Conservation (phyloP, 495 filamentous ascomycete genomes). For the Poronia punctata region DNA sequence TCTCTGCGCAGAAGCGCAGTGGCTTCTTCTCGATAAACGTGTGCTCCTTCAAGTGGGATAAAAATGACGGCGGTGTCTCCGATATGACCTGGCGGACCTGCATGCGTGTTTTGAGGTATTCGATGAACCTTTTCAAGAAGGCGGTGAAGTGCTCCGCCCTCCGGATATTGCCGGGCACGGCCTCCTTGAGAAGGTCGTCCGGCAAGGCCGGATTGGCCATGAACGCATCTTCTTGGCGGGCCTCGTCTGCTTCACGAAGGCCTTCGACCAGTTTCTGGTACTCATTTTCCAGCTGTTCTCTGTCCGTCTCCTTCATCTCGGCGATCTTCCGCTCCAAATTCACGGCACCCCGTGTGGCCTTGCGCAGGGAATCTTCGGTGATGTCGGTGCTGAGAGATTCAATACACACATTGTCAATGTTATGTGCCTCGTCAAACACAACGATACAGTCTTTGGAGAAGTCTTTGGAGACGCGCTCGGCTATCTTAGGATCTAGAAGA, state of each 20-base stretch:
- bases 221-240: conserved; percentile 86
- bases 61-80: conserved; percentile 90
- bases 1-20: conserved; percentile 89
- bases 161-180: conserved; percentile 92
- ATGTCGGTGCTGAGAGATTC: conserved; percentile 95
- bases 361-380: conserved; percentile 85
- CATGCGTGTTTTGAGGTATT: conserved; percentile 98
- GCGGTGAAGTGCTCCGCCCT: conserved; percentile 94
- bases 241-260: conserved; percentile 77
- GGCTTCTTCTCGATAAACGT: conserved; percentile 98
- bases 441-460: conserved; percentile 98
- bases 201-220: conserved; percentile 91
- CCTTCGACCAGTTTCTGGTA: conserved; percentile 95
- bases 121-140: conserved; percentile 92
- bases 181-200: conserved; percentile 81
- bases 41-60: conserved; percentile 86
- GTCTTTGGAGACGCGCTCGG: conserved; percentile 91
- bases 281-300: conserved; percentile 86
- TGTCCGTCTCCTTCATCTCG: conserved; percentile 89
- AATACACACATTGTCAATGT: conserved; percentile 99
- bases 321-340: conserved; percentile 85
- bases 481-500: conserved; percentile 95
- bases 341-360: conserved; percentile 78
- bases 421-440: conserved; percentile 98
- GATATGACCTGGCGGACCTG: conserved; percentile 95